Evolutionary conservation across 1,284 basidiomycete species (phyloP).

Genomic region (Trametes hirsuta): DNA sequence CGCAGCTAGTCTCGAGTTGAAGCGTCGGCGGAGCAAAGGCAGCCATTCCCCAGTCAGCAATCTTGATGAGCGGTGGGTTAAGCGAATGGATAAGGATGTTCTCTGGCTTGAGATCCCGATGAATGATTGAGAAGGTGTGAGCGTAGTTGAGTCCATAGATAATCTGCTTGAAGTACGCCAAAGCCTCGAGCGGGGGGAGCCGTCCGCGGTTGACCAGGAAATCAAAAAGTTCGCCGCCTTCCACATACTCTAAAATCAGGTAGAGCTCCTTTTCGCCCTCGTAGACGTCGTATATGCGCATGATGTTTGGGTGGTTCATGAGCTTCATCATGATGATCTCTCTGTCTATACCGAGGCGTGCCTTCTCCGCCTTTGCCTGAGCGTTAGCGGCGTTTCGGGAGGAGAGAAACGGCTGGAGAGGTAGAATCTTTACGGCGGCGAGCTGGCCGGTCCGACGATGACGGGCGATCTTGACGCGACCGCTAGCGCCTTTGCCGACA

Average conservation of each 20-base stretch:
- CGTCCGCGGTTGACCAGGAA: constrained; percentile 92
- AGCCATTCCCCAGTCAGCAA: constrained; percentile 99
- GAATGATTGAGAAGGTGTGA: constrained; percentile 98
- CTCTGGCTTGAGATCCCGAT: constrained; percentile 98
- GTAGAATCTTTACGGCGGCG: constrained; percentile 98
- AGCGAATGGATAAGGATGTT: constrained; percentile 91
- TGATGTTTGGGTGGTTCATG: constrained; percentile 97
- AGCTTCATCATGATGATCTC: constrained; percentile 99
- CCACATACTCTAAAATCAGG: constrained; percentile 96
- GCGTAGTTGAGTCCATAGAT: constrained; percentile 97
- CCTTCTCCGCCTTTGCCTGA: constrained; percentile 84
- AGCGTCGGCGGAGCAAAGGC: constrained; percentile 82
- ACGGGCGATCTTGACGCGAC: constrained; percentile 94
- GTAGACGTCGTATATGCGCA: constrained; percentile 96
- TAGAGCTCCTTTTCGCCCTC: constrained; percentile 93
- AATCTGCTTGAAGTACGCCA: constrained; percentile 97
- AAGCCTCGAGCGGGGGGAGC: constrained; percentile 82
- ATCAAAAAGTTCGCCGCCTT: constrained; percentile 98
- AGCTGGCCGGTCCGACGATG: constrained; percentile 89
- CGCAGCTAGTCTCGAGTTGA: constrained; percentile 95
- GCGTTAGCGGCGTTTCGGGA: constrained; percentile 78
- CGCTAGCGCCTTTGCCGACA: constrained; percentile 93
- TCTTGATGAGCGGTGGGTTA: constrained; percentile 88
- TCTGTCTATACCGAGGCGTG: constrained; percentile 90
- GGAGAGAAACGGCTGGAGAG: constrained; percentile 81